phyloP scores from a whole-genome alignment of 2,329 filamentous ascomycete genomes.

The Ceratocystis cacaofunesta region DNA sequence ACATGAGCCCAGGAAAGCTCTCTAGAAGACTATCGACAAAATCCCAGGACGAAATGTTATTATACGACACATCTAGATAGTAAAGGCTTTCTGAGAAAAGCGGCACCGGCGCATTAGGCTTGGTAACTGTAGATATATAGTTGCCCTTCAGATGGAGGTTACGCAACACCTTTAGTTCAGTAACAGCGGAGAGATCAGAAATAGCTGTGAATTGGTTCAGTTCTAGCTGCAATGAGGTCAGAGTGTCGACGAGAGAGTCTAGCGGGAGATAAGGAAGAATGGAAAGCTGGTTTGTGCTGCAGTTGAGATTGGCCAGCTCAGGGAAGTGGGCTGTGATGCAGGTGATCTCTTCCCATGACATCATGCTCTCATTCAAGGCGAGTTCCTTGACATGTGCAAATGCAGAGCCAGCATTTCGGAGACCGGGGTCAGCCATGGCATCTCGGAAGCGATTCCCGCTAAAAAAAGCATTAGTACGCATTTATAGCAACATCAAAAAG shows the following conservation, averaged over 20 bases:
- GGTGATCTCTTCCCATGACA: slow-evolving; percentile 51
- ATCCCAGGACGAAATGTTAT: slow-evolving; percentile 51
- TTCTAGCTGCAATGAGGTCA: slow-evolving; percentile 54
- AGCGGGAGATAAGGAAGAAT: slow-evolving; percentile 32
- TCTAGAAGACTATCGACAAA: slow-evolving; percentile 55
- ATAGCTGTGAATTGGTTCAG: slow-evolving; percentile 53
- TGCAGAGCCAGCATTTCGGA: slow-evolving; percentile 25
- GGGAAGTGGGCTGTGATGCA: slow-evolving; percentile 39
- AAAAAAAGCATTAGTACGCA: slow-evolving; percentile 3
- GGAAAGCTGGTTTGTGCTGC: slow-evolving; percentile 43
- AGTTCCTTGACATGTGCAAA: slow-evolving; percentile 44
- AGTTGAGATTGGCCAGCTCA: slow-evolving; percentile 35
- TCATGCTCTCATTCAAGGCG: slow-evolving; percentile 50
- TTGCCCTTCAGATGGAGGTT: slow-evolving; percentile 65
- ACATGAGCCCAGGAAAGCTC: slow-evolving; percentile 57
- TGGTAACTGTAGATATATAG: slow-evolving; percentile 36
- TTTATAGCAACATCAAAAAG: too few relatives aligned
- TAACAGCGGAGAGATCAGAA: slow-evolving; percentile 40
- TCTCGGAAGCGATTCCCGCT: slow-evolving; percentile 60
- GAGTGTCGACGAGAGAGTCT: slow-evolving; percentile 30
- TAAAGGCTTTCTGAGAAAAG: slow-evolving; percentile 40
- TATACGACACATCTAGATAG: slow-evolving; percentile 61
- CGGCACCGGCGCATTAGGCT: slow-evolving; percentile 25
- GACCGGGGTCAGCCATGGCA: slow-evolving; percentile 25
- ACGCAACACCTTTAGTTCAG: slow-evolving; percentile 36